phyloP scores from a whole-genome alignment of 1,139 yeast genomes.

The Debaryomycetaceae sp. region DNA sequence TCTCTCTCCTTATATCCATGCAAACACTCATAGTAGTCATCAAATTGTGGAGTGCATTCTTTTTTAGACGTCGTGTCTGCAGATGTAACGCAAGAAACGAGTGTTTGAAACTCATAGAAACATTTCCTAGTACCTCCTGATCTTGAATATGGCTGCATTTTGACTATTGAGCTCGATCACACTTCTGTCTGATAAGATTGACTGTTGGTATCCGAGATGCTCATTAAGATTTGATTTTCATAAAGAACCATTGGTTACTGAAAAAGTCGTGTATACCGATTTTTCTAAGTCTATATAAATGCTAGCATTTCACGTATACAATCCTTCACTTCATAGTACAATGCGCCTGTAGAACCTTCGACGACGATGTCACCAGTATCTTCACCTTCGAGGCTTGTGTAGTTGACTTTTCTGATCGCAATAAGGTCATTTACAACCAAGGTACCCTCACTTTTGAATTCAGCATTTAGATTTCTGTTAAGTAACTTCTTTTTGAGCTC shows the following conservation, averaged over 20 bases:
- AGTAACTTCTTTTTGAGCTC: conserved; percentile 68
- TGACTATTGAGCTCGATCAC: neutral
- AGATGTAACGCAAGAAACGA: conserved; percentile 45
- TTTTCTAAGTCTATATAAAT: conserved; percentile 39
- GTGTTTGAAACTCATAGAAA: conserved; percentile 48
- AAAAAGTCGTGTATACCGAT: conserved; percentile 1
- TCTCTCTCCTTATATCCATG: conserved; percentile 50
- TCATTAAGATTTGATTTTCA: conserved; percentile 4
- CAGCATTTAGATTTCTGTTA: conserved; percentile 66
- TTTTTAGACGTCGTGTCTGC: conserved; percentile 43
- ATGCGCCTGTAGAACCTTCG: conserved; percentile 75
- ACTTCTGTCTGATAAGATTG: neutral
- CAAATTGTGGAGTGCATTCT: conserved; percentile 44
- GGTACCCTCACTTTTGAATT: conserved; percentile 91
- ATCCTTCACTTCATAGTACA: conserved; percentile 76
- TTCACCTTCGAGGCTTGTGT: conserved; percentile 36
- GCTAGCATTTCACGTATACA: conserved; percentile 81
- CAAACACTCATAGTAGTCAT: conserved; percentile 49
- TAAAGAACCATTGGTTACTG: conserved; percentile 7
- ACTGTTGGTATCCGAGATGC: neutral
- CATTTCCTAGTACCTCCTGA: conserved; percentile 51
- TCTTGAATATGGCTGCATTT: conserved; percentile 50
- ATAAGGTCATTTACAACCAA: conserved; percentile 78
- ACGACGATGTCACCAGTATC: conserved; percentile 78
- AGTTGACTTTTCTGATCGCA: conserved; percentile 68